Conservation (phyloP, 1,284 basidiomycete species). For the Takashimella tepidaria region DNA sequence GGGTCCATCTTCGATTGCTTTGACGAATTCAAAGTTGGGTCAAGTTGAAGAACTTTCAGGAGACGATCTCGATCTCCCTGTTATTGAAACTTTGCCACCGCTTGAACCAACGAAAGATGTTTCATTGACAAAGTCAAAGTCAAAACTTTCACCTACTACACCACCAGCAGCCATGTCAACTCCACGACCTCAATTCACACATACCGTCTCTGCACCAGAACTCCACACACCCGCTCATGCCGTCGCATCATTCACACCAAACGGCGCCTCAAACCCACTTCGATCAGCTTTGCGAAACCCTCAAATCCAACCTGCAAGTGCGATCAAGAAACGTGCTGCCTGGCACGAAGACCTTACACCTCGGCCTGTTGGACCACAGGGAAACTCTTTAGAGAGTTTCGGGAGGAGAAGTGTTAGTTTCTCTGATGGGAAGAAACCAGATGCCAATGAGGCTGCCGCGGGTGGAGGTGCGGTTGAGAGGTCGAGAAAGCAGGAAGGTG, state of each 20-base stretch:
- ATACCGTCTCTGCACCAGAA: slow-evolving; percentile 29
- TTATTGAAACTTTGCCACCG: neutral
- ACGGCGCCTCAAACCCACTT: slow-evolving; percentile 20
- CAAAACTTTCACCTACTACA: neutral
- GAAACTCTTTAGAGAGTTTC: too few species aligned
- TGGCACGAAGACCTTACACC: slow-evolving; percentile 41
- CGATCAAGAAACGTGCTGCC: slow-evolving; percentile 43
- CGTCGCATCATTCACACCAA: slow-evolving; percentile 1
- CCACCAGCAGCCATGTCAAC: slow-evolving; percentile 10
- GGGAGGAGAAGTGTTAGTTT: slow-evolving; percentile 78
- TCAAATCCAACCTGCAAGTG: slow-evolving; percentile 40
- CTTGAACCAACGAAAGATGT: neutral
- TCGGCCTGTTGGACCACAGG: slow-evolving; percentile 9
- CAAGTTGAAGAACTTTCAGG: slow-evolving; percentile 5
- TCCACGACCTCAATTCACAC: slow-evolving; percentile 19
- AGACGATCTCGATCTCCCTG: too few species aligned
- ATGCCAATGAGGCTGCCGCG: slow-evolving; percentile 11
- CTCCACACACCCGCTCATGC: slow-evolving; percentile 32
- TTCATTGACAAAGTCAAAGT: neutral
- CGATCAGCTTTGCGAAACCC: slow-evolving; percentile 38
- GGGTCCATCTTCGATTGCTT: neutral
- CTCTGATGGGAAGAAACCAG: slow-evolving; percentile 62
- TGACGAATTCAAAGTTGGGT: neutral
- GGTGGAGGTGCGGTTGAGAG: slow-evolving; percentile 7
- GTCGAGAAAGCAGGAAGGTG: slow-evolving; percentile 45